phyloP scores from a whole-genome alignment of 495 filamentous ascomycete species.

The Aspergillus carlsbadensis region DNA sequence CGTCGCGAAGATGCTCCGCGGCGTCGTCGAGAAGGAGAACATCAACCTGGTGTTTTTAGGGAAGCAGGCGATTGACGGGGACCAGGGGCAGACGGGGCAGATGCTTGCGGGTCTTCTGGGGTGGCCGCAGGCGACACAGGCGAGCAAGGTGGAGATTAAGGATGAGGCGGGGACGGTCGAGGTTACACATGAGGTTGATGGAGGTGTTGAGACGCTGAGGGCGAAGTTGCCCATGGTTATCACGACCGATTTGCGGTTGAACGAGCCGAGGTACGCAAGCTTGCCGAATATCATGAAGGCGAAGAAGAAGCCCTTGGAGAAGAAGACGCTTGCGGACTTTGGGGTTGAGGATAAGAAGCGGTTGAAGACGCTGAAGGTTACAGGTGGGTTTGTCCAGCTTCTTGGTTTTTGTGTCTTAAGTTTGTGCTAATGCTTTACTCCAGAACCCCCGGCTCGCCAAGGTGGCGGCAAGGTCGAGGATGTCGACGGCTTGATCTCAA shows the following conservation, averaged over 20 bases:
- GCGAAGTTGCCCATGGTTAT: slow-evolving; percentile 85
- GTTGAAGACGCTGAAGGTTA: slow-evolving; percentile 85
- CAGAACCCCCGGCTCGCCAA: slow-evolving; percentile 84
- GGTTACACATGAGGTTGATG: slow-evolving; percentile 91
- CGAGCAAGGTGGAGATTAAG: slow-evolving; percentile 73
- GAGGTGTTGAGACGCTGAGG: slow-evolving; percentile 85
- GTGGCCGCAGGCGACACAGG: slow-evolving; percentile 94
- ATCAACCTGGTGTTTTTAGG: slow-evolving; percentile 90
- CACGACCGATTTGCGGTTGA: slow-evolving; percentile 91
- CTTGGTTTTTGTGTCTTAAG: neutral
- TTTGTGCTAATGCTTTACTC: neutral
- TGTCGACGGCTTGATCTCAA: slow-evolving; percentile 87
- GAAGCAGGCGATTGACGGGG: slow-evolving; percentile 97
- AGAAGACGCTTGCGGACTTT: slow-evolving; percentile 80
- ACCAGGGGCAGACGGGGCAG: slow-evolving; percentile 93
- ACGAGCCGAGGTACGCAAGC: slow-evolving; percentile 92
- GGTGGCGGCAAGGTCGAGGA: slow-evolving; percentile 96
- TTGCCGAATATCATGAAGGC: slow-evolving; percentile 99
- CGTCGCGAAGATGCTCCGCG: slow-evolving; percentile 83
- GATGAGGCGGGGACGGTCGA: slow-evolving; percentile 55
- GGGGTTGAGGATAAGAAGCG: slow-evolving; percentile 70
- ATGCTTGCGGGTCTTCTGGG: slow-evolving; percentile 92
- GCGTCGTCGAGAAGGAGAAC: slow-evolving; percentile 75
- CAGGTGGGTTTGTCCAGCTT: slow-evolving; percentile 52
- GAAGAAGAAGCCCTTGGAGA: slow-evolving; percentile 98